Base-by-base conservation (phyloP, 768 basidiomycete species). In the Panaeolus papilionaceus region DNA sequence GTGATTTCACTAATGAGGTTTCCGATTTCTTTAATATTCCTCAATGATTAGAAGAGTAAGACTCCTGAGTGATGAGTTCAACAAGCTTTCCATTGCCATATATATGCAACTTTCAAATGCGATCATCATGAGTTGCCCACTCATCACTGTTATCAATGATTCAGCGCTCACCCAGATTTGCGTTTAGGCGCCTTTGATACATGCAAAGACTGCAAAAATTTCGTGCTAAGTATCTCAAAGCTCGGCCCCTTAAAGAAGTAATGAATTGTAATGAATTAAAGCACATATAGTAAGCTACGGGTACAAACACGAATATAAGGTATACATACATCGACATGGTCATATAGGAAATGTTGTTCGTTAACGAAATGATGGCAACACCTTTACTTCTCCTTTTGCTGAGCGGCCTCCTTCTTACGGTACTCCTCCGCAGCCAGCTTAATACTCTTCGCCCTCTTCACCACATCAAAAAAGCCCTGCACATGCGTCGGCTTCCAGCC, bases 401-500 rank as follows among this genome's bases (percentile, higher is more conserved):
- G 39, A 28, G 58, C 61, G 10, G 70, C 69, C 66, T 77, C 75
- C n/a, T 66, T 70, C 42, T 70, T 72, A 65, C 65, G 69, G 26
- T 74, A 72, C 64, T 47, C 66, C 18, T 75, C 73, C 73, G 80
- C 76, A 8, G 75, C 73, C 20, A 26, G 54, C 14, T 71, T 69
- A 49, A 85, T 82, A 0, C 68, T 61, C 42, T 75, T 76, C 8
- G 80, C 67, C 6, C 79, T 72, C 49, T 74, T 78, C 4, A 81
- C 68, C 3, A 82, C 81, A 54, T 81, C 78, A 20, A 75, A 44
- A 42, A 84, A 70, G 1, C 79, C 78, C 51, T 83, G 78, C 0
- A 70, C 71, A 61, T 78, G 81, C 12, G 76, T 76, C 20, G 83
- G 79, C 58, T 69, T 78, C 83, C 84, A 85, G 0, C 76, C 79